Percentiles rank a stretch among this genome's conserved stretches.
Conservation (phyloP, 768 basidiomycete genomes). For the Auricularia sp. region DNA sequence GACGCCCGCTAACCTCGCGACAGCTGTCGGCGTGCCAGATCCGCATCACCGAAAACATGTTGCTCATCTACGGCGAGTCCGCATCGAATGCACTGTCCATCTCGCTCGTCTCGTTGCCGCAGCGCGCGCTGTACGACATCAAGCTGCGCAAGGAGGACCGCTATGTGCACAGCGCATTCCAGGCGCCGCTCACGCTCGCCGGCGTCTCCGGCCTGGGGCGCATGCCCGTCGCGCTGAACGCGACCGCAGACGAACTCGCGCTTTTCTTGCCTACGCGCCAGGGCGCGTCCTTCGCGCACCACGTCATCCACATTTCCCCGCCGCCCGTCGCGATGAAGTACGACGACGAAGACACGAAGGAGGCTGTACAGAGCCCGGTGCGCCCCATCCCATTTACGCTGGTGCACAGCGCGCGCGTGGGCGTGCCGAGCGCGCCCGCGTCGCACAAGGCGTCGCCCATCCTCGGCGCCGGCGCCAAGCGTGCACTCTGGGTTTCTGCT, state of each 20-base stretch:
- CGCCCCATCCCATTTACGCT: too few relatives aligned
- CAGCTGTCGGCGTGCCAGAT: background rate
- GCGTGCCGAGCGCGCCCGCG: too few relatives aligned
- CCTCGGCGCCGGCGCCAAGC: too few relatives aligned
- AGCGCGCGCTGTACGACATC: background rate
- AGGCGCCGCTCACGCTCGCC: background rate
- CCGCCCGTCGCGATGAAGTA: too few relatives aligned
- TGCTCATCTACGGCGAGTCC: background rate
- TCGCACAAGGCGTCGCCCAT: too few relatives aligned
- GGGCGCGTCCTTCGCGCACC: too few relatives aligned
- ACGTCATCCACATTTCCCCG: too few relatives aligned
- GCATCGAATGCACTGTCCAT: background rate
- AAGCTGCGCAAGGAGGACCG: background rate
- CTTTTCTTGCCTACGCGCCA: conserved; percentile 26
- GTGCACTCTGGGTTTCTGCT: background rate
- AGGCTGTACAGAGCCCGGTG: too few relatives aligned
- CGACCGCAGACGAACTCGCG: conserved; percentile 43
- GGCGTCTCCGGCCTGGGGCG: conserved; percentile 33
- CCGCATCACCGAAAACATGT: background rate
- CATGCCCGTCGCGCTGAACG: conserved; percentile 43
- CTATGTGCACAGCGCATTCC: background rate
- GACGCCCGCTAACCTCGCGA: background rate
- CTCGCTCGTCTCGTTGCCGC: background rate
- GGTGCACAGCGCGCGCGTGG: too few relatives aligned
- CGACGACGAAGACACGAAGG: too few relatives aligned